Evolutionary conservation across 1,284 basidiomycete genomes (phyloP).

Genomic region (Ceratobasidium sp.): DNA sequence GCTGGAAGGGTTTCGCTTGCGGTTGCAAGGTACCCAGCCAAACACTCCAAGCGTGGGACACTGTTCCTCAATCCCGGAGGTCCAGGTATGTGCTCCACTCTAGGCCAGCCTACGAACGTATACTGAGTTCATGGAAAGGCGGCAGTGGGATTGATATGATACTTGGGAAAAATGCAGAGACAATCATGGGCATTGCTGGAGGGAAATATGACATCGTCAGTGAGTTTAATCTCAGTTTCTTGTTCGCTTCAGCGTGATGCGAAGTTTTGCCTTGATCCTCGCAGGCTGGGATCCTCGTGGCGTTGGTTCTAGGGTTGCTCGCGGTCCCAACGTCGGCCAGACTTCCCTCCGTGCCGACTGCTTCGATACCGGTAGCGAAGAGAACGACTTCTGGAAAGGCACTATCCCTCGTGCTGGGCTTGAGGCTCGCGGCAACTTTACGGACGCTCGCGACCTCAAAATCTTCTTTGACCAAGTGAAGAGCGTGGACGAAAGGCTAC

Average conservation of each 20-base stretch:
- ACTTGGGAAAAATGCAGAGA: too few relatives aligned
- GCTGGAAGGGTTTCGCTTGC: constrained; percentile 41
- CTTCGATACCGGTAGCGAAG: constrained; percentile 6
- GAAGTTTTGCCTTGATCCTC: background rate
- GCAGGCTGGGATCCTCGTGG: constrained; percentile 22
- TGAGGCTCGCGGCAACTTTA: constrained; percentile 29
- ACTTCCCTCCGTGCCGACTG: constrained; percentile 31
- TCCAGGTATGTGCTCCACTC: constrained; percentile 6
- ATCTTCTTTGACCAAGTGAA: background rate
- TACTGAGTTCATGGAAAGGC: background rate
- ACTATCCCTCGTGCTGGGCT: constrained; percentile 45
- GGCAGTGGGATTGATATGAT: constrained; percentile 6
- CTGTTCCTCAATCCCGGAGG: constrained; percentile 47
- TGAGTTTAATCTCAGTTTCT: background rate
- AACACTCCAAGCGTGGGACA: constrained; percentile 22
- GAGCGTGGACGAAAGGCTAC: background rate
- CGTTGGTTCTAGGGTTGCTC: constrained; percentile 1
- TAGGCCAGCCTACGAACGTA: background rate
- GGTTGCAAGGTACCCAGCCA: constrained; percentile 22
- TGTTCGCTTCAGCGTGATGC: background rate
- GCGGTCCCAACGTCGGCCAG: too few relatives aligned
- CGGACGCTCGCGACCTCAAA: background rate
- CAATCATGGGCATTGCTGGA: background rate
- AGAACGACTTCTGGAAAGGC: constrained; percentile 18
- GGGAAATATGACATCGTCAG: constrained; percentile 23